Base-by-base conservation (phyloP, 164 flowering plant genomes). In the Umbilicus rupestris region DNA sequence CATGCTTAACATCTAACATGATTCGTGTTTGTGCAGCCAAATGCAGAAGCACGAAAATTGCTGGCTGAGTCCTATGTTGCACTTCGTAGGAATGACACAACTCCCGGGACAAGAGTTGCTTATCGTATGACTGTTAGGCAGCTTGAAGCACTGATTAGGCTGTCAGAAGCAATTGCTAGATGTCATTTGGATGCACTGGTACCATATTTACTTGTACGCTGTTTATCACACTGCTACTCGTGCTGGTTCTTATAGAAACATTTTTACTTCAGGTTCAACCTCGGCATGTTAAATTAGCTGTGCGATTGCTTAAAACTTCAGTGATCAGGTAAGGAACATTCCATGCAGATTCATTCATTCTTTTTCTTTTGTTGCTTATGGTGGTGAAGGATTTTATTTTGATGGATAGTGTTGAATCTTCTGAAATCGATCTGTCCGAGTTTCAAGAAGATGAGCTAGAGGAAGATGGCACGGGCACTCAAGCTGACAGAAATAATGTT, bases 71-170 rank as follows among this genome's bases (percentile, higher is more conserved):
- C 96, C 46, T 94, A 94, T 79, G 97, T 94, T 69, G 74, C 85
- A 59, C 96, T 94, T 41, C 90, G 99, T 11, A 79, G 86, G 74
- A 93, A 93, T 55, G 97, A 94, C 81, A 80, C 93, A 64, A 73
- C 93, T 76, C 97, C 96, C 19, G 97, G 97, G 4, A 83, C 89
- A 70, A 91, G 86, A 78, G 97, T 91, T 80, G 97, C 98, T 68
- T 91, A 89, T 69, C 81, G 99, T 46, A 94, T 94, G 97, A 94
- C 99, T 17, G 99, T 91, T 66, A 87, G 97, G 75, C 98, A 94
- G 80, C 87, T 94, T 49, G 99, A 94, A 76, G 95, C 99, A 58
- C 75, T 91, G 71, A 77, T 94, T 71, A 84, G 98, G 75, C 78
- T 94, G 26, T 91, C 98, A 7, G 98, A 94, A 74, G 95, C 96